phyloP scores from a whole-genome alignment of 345 rosid species.

The Sisymbrium altissimum region DNA sequence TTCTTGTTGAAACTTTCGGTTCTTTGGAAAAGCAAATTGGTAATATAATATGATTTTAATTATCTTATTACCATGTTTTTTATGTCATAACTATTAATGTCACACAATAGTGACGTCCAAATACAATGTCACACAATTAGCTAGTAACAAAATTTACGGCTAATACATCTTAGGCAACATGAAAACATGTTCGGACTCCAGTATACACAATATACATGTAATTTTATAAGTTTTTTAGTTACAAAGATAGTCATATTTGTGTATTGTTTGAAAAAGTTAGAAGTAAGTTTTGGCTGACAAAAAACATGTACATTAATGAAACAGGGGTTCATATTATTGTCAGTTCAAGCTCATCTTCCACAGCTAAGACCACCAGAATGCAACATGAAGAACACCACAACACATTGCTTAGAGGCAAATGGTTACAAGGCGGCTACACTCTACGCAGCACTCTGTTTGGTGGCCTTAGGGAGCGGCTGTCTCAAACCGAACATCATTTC shows the following conservation, averaged over 20 bases:
- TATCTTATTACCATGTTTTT: background rate
- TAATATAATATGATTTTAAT: background rate
- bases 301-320: background rate
- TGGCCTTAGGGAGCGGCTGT: constrained; percentile 96
- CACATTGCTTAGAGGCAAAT: constrained; percentile 59
- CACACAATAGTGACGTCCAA: background rate
- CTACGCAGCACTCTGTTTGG: constrained; percentile 68
- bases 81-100: background rate
- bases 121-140: background rate
- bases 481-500: constrained; percentile 95
- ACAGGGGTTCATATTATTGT: constrained; percentile 83
- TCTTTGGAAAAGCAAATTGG: constrained; percentile 30
- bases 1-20: constrained; percentile 26
- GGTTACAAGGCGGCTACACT: constrained; percentile 65
- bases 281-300: background rate
- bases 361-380: constrained; percentile 81
- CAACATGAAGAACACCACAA: constrained; percentile 38
- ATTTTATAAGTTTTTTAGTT: background rate
- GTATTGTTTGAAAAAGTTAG: background rate
- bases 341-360: constrained; percentile 89
- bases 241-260: background rate
- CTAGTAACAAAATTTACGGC: background rate
- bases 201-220: background rate
- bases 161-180: background rate
- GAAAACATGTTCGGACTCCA: background rate